Evolutionary conservation across 2,329 filamentous ascomycete species (phyloP).

Genomic region (Chalara sp.): DNA sequence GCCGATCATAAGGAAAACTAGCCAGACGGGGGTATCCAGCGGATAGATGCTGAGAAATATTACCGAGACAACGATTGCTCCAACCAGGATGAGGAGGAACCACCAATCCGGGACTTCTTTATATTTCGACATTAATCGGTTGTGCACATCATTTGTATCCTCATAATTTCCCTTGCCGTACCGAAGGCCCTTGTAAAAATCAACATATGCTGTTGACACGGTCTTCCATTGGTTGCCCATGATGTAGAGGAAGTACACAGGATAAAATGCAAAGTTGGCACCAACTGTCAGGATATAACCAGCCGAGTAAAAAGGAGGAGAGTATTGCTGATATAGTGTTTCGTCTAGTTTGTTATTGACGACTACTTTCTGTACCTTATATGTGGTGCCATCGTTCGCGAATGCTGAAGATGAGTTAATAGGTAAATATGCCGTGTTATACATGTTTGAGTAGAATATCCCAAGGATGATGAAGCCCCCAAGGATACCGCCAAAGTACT

Average conservation of each 20-base stretch:
- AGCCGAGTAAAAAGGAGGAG: conserved; percentile 37
- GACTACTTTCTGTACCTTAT: conserved; percentile 25
- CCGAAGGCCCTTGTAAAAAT: conserved; percentile 28
- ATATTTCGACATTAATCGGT: conserved; percentile 36
- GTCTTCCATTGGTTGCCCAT: conserved; percentile 36
- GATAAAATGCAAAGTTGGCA: conserved; percentile 38
- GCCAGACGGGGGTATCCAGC: conserved; percentile 14
- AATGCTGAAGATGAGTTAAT: conserved; percentile 41
- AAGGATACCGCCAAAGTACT: conserved; percentile 24
- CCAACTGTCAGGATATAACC: conserved; percentile 35
- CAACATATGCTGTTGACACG: conserved; percentile 30
- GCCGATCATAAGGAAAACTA: conserved; percentile 22
- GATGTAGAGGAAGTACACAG: conserved; percentile 37
- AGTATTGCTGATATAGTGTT: conserved; percentile 35
- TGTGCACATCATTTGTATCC: conserved; percentile 36
- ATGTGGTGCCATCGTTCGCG: conserved; percentile 35
- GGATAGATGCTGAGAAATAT: conserved; percentile 20
- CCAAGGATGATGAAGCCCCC: conserved; percentile 13
- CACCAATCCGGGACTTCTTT: conserved; percentile 44
- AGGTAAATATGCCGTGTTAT: conserved; percentile 38
- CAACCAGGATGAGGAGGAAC: conserved; percentile 35
- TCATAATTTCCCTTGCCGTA: conserved; percentile 35
- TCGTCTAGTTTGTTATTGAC: conserved; percentile 31
- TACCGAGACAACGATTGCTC: conserved; percentile 28
- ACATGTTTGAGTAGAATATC: conserved; percentile 29